Percentiles rank a stretch among this genome's conserved stretches.
These are phyloP conservation scores for Vitis hybrid DNA, from an alignment of 177 flowering plant genomes.

Conservation along the genomic window DNA sequence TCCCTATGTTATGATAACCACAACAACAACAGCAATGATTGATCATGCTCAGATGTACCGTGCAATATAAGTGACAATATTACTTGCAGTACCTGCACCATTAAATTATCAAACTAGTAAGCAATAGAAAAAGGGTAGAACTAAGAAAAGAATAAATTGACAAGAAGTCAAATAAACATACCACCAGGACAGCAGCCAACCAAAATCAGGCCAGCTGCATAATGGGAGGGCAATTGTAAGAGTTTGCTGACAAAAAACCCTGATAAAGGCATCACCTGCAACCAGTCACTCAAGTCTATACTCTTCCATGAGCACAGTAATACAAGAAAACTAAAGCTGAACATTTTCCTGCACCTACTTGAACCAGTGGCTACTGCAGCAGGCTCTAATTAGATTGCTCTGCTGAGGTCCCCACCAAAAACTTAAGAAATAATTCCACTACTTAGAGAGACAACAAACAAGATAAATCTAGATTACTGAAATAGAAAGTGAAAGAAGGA, in stretches of 20 bases:
- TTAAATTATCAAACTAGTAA: conserved; percentile 2
- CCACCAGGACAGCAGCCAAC: conserved; percentile 98
- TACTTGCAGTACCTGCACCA: conserved; percentile 89
- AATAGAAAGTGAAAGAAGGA: no score
- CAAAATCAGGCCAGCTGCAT: conserved; percentile 91
- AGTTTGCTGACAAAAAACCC: conserved; percentile 81
- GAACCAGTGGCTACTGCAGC: no score
- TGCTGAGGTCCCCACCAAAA: no score
- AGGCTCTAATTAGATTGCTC: no score
- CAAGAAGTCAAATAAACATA: conserved; percentile 15
- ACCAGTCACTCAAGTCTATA: conserved; percentile 5
- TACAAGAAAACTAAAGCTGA: no score
- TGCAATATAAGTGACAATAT: conserved; percentile 90
- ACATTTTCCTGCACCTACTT: no score
- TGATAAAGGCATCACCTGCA: conserved; percentile 91
- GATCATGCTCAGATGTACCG: conserved; percentile 42
- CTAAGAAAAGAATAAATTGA: not conserved
- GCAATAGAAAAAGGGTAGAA: not conserved
- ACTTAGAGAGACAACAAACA: no score
- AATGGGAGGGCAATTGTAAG: conserved; percentile 72
- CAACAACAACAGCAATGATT: not conserved
- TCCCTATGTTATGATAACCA: not conserved
- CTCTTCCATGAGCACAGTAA: no score
- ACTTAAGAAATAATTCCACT: no score
- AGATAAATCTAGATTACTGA: no score